Percentiles rank a stretch among this genome's conserved stretches.
phyloP scores from a whole-genome alignment of 2,329 filamentous ascomycete species.

The Fusarium avenaceum region DNA sequence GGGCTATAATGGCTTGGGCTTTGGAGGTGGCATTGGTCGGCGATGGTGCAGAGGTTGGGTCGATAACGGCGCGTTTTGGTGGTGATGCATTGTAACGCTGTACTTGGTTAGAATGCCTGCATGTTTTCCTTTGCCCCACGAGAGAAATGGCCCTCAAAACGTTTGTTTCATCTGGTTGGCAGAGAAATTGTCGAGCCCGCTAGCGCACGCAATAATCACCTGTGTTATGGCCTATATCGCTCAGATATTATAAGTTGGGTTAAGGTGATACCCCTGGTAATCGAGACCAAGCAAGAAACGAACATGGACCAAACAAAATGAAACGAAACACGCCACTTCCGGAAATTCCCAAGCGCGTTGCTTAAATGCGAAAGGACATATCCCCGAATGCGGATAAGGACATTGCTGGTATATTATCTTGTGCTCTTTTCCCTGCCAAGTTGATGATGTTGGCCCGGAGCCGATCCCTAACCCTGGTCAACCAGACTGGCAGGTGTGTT shows the following conservation, averaged over 20 bases:
- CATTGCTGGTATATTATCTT: constrained; percentile 11
- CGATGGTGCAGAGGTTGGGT: constrained; percentile 34
- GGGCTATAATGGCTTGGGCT: constrained; percentile 39
- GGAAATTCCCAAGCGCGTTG: constrained; percentile 25
- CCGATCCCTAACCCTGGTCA: constrained; percentile 34
- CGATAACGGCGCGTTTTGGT: constrained; percentile 34
- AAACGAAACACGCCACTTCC: constrained; percentile 44
- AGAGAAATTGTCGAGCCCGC: constrained; percentile 29
- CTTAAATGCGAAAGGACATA: constrained; percentile 32
- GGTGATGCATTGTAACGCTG: constrained; percentile 47
- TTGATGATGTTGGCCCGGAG: constrained; percentile 27
- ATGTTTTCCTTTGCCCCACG: constrained; percentile 38
- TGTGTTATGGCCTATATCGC: constrained; percentile 50
- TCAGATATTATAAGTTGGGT: constrained; percentile 41
- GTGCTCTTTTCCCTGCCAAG: constrained; percentile 15
- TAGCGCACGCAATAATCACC: constrained; percentile 47
- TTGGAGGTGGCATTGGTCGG: constrained; percentile 45
- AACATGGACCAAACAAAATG: constrained; percentile 38
- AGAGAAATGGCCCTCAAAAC: constrained; percentile 37
- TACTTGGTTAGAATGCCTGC: constrained; percentile 38
- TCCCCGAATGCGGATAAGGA: constrained; percentile 29
- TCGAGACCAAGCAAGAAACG: constrained; percentile 36
- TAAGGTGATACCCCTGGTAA: constrained; percentile 24
- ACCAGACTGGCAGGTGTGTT: constrained; percentile 11
- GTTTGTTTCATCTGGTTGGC: constrained; percentile 49